Conservation (phyloP, 2,329 filamentous ascomycete species). For the Aspergillus sp. region DNA sequence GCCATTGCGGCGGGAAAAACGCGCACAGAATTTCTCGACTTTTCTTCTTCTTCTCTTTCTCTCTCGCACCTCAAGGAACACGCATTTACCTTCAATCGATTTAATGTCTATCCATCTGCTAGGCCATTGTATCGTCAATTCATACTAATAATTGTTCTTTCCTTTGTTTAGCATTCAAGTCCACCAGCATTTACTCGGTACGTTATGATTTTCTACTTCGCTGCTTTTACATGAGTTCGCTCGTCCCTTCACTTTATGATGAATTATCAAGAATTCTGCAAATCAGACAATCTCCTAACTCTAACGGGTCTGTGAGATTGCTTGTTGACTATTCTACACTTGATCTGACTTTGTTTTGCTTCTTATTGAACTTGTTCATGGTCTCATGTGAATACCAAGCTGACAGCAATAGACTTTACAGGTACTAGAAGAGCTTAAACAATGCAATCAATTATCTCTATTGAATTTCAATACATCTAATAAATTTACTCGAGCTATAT, state of each 20-base stretch:
- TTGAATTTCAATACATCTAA: neutral
- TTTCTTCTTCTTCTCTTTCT: conserved; percentile 4
- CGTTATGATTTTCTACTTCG: neutral
- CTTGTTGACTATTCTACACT: conserved; percentile 48
- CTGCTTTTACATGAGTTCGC: neutral
- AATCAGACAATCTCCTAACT: conserved; percentile 44
- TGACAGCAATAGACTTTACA: neutral
- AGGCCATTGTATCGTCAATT: neutral
- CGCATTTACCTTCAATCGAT: neutral
- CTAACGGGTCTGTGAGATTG: conserved; percentile 37
- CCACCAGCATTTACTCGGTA: neutral
- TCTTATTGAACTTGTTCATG: conserved; percentile 3
- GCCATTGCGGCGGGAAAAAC: conserved; percentile 14
- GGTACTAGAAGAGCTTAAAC: neutral
- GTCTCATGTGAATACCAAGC: conserved; percentile 14
- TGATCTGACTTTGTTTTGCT: conserved; percentile 38
- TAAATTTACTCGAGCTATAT: conserved; percentile 1
- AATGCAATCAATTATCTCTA: neutral
- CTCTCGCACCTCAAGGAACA: neutral
- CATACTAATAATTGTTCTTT: neutral
- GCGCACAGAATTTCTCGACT: conserved; percentile 7
- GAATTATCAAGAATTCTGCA: conserved; percentile 48
- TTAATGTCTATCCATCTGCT: neutral
- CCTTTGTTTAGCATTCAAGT: neutral
- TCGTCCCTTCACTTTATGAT: conserved; percentile 30